These are phyloP conservation scores for Boletus coffeatus DNA, from an alignment of 1,284 basidiomycete genomes.

Conservation along the genomic window DNA sequence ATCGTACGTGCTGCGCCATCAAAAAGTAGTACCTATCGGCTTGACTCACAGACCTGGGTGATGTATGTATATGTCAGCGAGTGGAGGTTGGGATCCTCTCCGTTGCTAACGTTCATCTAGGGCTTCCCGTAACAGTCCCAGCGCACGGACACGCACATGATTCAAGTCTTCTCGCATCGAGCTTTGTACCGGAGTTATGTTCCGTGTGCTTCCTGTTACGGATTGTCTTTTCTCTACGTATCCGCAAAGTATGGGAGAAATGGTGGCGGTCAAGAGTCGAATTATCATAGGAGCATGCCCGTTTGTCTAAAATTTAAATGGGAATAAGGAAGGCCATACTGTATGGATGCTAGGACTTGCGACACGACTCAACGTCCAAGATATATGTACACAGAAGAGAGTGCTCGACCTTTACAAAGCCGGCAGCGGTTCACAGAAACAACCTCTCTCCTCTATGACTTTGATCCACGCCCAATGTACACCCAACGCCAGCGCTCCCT, in stretches of 20 bases:
- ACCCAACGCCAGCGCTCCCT: neutral
- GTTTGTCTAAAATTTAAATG: neutral
- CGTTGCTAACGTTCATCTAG: no score
- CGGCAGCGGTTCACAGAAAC: neutral
- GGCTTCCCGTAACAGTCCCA: no score
- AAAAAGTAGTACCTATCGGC: constrained; percentile 29
- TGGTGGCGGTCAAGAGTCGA: no score
- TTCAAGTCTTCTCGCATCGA: no score
- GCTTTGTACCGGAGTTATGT: no score
- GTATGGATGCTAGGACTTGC: neutral
- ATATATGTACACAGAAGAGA: neutral
- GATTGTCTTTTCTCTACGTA: no score
- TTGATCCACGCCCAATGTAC: neutral
- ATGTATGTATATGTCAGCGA: no score
- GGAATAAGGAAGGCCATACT: neutral
- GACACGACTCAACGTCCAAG: neutral
- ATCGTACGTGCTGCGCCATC: constrained; percentile 5
- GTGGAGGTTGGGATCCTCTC: no score
- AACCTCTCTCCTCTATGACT: neutral
- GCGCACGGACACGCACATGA: no score
- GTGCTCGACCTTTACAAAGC: neutral
- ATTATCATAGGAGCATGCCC: no score
- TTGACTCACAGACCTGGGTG: constrained; percentile 2
- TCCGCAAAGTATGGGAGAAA: no score
- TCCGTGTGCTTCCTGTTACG: no score